Evolutionary conservation across 2,329 filamentous ascomycete genomes (phyloP).

Genomic region (Diaporthe ampelina): DNA sequence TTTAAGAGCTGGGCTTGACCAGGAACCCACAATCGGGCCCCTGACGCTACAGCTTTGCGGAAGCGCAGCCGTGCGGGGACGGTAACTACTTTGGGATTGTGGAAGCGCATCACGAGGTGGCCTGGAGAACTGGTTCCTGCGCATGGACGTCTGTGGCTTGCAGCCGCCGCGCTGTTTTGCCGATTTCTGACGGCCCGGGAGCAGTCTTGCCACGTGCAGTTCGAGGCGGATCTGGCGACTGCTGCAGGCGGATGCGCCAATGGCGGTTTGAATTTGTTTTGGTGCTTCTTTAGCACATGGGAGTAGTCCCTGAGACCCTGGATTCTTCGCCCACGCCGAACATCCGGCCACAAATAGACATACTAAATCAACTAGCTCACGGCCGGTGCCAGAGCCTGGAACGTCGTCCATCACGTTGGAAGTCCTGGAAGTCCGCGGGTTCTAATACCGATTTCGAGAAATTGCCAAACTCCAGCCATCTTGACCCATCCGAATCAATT

Average conservation of each 20-base stretch:
- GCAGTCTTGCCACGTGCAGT: constrained; percentile 12
- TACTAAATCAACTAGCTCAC: not conserved
- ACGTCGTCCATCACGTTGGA: not conserved
- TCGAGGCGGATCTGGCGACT: not conserved
- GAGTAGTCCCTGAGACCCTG: not conserved
- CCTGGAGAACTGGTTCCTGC: constrained; percentile 17
- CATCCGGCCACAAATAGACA: not conserved
- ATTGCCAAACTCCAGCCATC: not conserved
- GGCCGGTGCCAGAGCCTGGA: not conserved
- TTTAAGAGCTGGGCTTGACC: constrained; percentile 18
- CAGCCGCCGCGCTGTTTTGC: not conserved
- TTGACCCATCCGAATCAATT: not conserved
- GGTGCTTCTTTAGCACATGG: not conserved
- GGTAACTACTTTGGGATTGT: constrained; percentile 7
- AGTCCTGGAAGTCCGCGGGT: not conserved
- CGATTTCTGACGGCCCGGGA: constrained; percentile 10
- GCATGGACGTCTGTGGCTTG: constrained; percentile 18
- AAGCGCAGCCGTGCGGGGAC: constrained; percentile 21
- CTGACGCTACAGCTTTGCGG: constrained; percentile 26
- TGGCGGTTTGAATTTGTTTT: constrained; percentile 20
- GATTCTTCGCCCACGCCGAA: not conserved
- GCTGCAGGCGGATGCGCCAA: constrained; percentile 19
- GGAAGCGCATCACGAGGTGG: constrained; percentile 23
- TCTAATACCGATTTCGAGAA: not conserved
- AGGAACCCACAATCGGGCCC: constrained; percentile 13